Evolutionary conservation across 495 filamentous ascomycete genomes (phyloP), one percentile per base, ranked within the genome.

Genomic region (Penicillium paradoxum): DNA sequence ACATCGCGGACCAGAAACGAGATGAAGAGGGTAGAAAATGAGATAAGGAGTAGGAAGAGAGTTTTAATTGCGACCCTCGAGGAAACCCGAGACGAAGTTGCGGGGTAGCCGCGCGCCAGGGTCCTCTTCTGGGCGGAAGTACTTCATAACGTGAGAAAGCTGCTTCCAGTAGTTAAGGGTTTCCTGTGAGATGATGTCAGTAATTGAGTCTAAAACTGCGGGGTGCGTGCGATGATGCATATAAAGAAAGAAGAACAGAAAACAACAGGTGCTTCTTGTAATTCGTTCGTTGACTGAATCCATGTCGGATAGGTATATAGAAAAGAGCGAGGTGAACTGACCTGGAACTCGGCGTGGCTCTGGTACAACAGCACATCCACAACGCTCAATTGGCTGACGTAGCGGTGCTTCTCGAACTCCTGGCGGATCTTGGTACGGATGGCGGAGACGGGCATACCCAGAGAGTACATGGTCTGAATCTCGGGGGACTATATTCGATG

Each of bases 111-210:
- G 81, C 52, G 87, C 86, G 55, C 79, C 83, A 21, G 83, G 80
- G 56, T 95, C 89, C 69, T 96, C 91, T 70, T 96, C 90, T 67
- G 83, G 76, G 61, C 90, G 82, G 80, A 97, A 98, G 74, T 95
- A 98, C 65, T 96, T 95, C 79, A 98, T 88, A 58, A 98, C 82
- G 67, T 98, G 93, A 42, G 88, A 87, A 46, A 92, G 79, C 75
- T 97, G 95, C 74, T 96, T 96, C 93, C 95, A 98, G 82, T 86
- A 98, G 73, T 97, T 98, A 76, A 97, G 81, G 32, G 90, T 97
- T 83, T 98, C 93, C 90, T 96, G 55, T 3, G 29, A 10, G 7
- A 18, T 21, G 17, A 32, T 41, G 37, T 58, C 38, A 59, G 51
- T 21, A 44, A 37, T 40, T 32, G 4, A 37, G 8, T n/a, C 25